Conservation (phyloP, 2,329 filamentous ascomycete species). For the Cadophora sp. region DNA sequence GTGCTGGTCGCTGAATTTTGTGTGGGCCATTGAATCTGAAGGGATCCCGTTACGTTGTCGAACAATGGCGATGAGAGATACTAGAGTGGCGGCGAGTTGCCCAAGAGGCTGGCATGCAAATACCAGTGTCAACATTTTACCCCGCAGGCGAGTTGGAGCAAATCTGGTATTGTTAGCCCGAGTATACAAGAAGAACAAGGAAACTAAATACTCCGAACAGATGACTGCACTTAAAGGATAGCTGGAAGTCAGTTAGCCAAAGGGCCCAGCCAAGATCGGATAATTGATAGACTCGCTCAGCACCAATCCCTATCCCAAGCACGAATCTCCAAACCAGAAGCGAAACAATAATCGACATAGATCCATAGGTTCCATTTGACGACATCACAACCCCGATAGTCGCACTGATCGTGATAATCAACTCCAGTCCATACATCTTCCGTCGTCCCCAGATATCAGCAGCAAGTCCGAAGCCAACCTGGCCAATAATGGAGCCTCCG, state of each 20-base stretch:
- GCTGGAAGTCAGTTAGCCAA: conserved; percentile 17
- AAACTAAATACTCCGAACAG: conserved; percentile 63
- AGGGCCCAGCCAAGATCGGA: neutral
- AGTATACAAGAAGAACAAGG: neutral
- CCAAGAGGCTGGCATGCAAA: conserved; percentile 75
- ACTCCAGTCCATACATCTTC: conserved; percentile 58
- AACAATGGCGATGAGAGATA: conserved; percentile 70
- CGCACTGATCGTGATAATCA: conserved; percentile 54
- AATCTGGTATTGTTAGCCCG: conserved; percentile 45
- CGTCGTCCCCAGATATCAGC: conserved; percentile 56
- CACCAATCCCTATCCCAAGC: conserved; percentile 64
- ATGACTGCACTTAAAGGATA: conserved; percentile 73
- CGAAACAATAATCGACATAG: conserved; percentile 53
- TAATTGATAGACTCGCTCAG: conserved; percentile 50
- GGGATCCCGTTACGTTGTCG: conserved; percentile 50
- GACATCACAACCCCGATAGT: conserved; percentile 55
- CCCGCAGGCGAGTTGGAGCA: conserved; percentile 64
- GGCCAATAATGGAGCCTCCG: conserved; percentile 54
- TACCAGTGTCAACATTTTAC: conserved; percentile 71
- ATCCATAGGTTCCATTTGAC: conserved; percentile 48
- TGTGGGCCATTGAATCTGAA: conserved; percentile 19
- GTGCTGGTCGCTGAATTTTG: conserved; percentile 35
- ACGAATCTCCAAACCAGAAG: conserved; percentile 55
- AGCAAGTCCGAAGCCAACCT: conserved; percentile 54
- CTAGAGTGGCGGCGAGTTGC: conserved; percentile 68